Percentiles rank a stretch among this genome's conserved stretches.
Evolutionary conservation across 352 stramenopile genomes (phyloP).

Genomic region (Phytophthora multivora): DNA sequence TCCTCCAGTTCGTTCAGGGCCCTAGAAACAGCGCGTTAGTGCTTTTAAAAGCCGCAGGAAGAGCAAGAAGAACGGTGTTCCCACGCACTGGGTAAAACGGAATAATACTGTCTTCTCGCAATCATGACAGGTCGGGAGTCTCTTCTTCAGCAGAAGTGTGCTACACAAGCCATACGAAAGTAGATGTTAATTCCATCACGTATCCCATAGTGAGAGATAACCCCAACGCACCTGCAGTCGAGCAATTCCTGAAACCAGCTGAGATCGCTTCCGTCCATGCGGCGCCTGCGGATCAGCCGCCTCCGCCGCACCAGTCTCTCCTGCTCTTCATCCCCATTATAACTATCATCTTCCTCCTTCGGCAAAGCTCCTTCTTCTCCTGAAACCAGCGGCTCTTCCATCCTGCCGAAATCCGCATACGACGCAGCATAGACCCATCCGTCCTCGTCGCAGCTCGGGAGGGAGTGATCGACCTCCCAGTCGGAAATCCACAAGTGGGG

Average conservation of each 20-base stretch:
- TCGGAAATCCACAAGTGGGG: constrained; percentile 71
- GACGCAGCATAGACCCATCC: constrained; percentile 74
- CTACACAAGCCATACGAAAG: constrained; percentile 16
- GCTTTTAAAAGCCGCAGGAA: background rate
- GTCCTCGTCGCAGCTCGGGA: constrained; percentile 59
- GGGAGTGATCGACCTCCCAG: constrained; percentile 65
- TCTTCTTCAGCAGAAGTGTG: constrained; percentile 71
- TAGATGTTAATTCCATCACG: background rate
- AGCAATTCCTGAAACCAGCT: constrained; percentile 87
- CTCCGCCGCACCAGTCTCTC: constrained; percentile 50
- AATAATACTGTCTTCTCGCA: constrained; percentile 61
- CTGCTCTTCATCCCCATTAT: background rate
- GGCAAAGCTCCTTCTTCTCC: constrained; percentile 5
- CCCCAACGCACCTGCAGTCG: constrained; percentile 62
- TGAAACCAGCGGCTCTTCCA: constrained; percentile 7
- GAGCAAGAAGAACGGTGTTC: background rate
- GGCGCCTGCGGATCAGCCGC: constrained; percentile 61
- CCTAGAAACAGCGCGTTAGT: constrained; percentile 28
- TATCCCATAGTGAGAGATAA: background rate
- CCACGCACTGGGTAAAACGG: constrained; percentile 58
- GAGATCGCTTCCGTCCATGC: constrained; percentile 74
- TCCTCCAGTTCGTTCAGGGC: constrained; percentile 50
- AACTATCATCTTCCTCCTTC: background rate
- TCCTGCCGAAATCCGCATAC: constrained; percentile 42
- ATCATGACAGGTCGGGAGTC: constrained; percentile 74